These are phyloP conservation scores for Selaginella moellendorffii DNA, from an alignment of 75 land plant species.

Conservation along the genomic window DNA sequence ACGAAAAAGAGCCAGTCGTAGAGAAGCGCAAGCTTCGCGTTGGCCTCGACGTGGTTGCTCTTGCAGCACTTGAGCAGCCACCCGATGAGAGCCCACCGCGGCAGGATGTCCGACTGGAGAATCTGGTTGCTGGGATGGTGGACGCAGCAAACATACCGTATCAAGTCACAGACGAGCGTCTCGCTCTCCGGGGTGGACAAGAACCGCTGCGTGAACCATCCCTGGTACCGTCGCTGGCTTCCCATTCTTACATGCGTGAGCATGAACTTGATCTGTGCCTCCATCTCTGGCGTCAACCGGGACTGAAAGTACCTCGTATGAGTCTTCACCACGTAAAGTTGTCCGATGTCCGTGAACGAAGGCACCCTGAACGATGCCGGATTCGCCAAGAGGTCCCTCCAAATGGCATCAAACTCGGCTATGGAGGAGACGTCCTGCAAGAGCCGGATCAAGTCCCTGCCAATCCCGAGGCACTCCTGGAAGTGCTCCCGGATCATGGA, in stretches of 20 bases:
- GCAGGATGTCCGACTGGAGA: constrained; percentile 61
- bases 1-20: constrained; percentile 94
- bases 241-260: constrained; percentile 81
- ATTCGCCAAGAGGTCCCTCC: constrained; percentile 63
- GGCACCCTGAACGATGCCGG: constrained; percentile 44
- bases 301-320: constrained; percentile 48
- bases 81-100: constrained; percentile 92
- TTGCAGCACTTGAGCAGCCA: constrained; percentile 75
- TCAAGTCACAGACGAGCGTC: constrained; percentile 52
- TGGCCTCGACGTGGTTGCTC: constrained; percentile 51
- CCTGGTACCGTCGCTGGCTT: constrained; percentile 60
- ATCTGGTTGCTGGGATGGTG: constrained; percentile 87
- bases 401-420: constrained; percentile 59
- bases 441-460: constrained; percentile 75
- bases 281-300: constrained; percentile 86
- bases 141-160: constrained; percentile 79
- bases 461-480: constrained; percentile 52
- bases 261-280: constrained; percentile 65
- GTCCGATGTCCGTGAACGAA: constrained; percentile 48
- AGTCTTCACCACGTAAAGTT: constrained; percentile 50
- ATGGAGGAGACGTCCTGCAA: constrained; percentile 63
- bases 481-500: constrained; percentile 47
- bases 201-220: constrained; percentile 78
- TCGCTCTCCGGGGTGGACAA: constrained; percentile 49
- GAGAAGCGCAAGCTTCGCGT: constrained; percentile 75